Base-by-base conservation (phyloP, 2,329 filamentous ascomycete species). In the Blumeriella jaapii region DNA sequence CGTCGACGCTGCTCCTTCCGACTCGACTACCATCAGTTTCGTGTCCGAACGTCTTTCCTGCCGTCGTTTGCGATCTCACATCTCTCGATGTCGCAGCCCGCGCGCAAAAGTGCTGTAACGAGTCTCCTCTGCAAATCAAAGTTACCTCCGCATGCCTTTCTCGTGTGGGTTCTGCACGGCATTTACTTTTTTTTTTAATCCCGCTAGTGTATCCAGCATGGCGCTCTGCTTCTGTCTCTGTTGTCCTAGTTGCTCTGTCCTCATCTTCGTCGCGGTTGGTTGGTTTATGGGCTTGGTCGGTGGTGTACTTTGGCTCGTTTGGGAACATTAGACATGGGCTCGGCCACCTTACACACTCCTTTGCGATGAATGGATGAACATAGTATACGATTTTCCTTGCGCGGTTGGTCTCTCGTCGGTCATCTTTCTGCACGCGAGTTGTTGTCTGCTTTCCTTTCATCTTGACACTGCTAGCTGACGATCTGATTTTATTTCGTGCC, bases 321-420 rank as follows among this genome's bases (percentile, higher is more conserved):
- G 23, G 28, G 37, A 19, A 22, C 34, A 11, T 17, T 28, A 23
- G 29, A 22, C 23, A 25, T 27, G 38, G 29, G 34, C 19, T 13
- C 22, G 32, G 18, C 6, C 25, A 30, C 31, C 29, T 22, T 24
- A 33, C 36, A 48, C 47, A 47, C 44, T 50, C 47, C 40, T 50
- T 50, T 45, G 49, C 28, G 47, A 50, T 38, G 46, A 39, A 51
- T 41, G 47, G 39, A 47, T 45, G 45, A 47, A 43, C 40, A 49
- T 45, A 46, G 29, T 46, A 48, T 40, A 51, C 47, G 47, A 51
- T 36, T 51, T 45, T 46, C 41, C 38, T 51, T 50, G 3, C 20
- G 36, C 19, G 18, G 12, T 10, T 6, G 2, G 11, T 26, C 26
- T 26, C 14, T n/a, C n/a, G n/a, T n/a, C n/a, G n/a, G n/a, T n/a